Conservation (phyloP, 805 yeast species). For the Metschnikowia reukaufii region DNA sequence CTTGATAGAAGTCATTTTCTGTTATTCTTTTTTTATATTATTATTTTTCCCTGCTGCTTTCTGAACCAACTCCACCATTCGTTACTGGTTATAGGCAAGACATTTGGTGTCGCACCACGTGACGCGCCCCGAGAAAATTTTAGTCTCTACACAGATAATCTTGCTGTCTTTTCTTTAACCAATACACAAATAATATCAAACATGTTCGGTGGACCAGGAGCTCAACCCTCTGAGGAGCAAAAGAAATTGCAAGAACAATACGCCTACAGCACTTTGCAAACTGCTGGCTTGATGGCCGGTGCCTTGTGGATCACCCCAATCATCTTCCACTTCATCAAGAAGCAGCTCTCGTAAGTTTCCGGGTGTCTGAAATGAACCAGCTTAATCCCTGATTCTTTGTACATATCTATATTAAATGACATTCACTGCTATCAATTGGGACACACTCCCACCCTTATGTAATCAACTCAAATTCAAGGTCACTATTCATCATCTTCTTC, state of each 20-base stretch:
- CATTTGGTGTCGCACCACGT: conserved; percentile 3
- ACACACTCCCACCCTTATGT: background rate
- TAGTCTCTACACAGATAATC: background rate
- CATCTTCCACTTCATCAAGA: conserved; percentile 52
- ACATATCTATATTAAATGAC: conserved; percentile 8
- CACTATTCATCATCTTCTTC: conserved; percentile 5
- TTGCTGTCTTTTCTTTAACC: background rate
- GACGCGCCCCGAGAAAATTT: conserved; percentile 10
- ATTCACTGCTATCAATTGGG: background rate
- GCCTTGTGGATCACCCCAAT: conserved; percentile 63
- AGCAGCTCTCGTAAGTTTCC: conserved; percentile 36
- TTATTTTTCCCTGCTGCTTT: background rate
- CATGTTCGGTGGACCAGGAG: conserved; percentile 52
- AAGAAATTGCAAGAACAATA: conserved; percentile 64
- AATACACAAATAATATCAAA: background rate
- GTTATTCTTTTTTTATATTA: background rate
- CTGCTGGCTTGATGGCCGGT: conserved; percentile 63
- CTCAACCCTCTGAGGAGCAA: conserved; percentile 58
- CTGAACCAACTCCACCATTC: background rate
- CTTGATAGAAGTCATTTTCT: conserved; percentile 79
- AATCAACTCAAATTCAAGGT: background rate
- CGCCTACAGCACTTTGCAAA: conserved; percentile 56
- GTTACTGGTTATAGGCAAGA: background rate
- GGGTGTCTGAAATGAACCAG: background rate
- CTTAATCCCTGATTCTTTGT: background rate